Conservation (phyloP, 192 early-diverging fungal genomes). For the Linnemannia hyalina region DNA sequence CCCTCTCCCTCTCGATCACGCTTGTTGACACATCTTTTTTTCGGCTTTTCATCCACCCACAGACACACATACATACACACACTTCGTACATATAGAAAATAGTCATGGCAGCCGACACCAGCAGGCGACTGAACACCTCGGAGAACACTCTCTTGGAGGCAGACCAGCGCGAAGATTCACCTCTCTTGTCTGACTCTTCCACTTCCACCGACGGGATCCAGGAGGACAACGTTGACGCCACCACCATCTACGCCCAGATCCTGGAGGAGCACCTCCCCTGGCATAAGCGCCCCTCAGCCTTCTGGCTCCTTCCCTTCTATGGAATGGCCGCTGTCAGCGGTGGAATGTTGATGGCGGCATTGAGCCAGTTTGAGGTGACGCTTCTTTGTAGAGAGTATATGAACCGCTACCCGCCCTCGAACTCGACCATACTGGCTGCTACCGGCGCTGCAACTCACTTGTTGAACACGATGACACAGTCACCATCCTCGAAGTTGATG, state of each 20-base stretch:
- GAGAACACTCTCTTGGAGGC: conserved; percentile 19
- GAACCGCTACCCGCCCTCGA: conserved; percentile 24
- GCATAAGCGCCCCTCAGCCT: conserved; percentile 40
- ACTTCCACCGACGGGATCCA: neutral
- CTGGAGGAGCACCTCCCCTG: conserved; percentile 33
- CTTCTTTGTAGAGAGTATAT: conserved; percentile 37
- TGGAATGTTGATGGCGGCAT: conserved; percentile 30
- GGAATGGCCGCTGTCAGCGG: conserved; percentile 12
- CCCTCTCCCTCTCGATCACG: neutral
- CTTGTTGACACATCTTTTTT: neutral
- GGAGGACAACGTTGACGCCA: conserved; percentile 11
- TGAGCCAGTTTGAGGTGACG: conserved; percentile 34
- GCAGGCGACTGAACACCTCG: neutral
- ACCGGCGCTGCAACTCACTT: neutral
- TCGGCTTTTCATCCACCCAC: neutral
- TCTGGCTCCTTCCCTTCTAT: conserved; percentile 37
- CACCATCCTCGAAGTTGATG: neutral
- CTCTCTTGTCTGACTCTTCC: neutral
- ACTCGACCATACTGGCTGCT: conserved; percentile 7
- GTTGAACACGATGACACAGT: neutral
- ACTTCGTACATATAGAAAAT: neutral
- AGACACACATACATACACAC: neutral
- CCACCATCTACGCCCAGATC: conserved; percentile 29
- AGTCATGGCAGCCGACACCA: neutral
- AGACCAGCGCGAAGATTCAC: conserved; percentile 10